These are phyloP conservation scores for Cladosporium sphaerospermum DNA, from an alignment of 2,329 filamentous ascomycete genomes.

Conservation along the genomic window DNA sequence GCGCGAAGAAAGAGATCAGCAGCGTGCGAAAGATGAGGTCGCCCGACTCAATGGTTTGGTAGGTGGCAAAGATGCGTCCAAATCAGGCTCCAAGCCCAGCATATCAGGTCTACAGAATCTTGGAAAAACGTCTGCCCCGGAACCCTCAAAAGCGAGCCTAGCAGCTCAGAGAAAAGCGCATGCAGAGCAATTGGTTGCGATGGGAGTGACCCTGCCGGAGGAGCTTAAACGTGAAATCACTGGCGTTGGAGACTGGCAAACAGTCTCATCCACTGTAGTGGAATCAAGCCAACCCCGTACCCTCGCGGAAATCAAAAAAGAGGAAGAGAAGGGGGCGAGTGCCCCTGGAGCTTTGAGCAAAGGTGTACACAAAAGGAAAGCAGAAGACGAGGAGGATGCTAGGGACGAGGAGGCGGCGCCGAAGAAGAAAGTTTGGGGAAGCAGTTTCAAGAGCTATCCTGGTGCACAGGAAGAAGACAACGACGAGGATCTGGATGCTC, in stretches of 20 bases:
- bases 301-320: slow-evolving; percentile 43
- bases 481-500: slow-evolving; percentile 56
- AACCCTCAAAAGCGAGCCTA: slow-evolving; percentile 37
- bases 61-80: slow-evolving; percentile 35
- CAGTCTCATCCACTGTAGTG: slow-evolving; percentile 47
- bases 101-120: slow-evolving; percentile 19
- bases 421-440: slow-evolving; percentile 38
- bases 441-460: slow-evolving; percentile 40
- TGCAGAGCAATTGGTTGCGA: slow-evolving; percentile 75
- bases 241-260: slow-evolving; percentile 82
- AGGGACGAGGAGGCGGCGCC: slow-evolving; percentile 41
- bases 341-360: slow-evolving; percentile 21
- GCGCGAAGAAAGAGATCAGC: slow-evolving; percentile 71
- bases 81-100: slow-evolving; percentile 23
- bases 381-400: slow-evolving; percentile 55
- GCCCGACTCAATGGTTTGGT: slow-evolving; percentile 77
- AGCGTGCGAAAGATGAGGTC: slow-evolving; percentile 76
- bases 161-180: slow-evolving; percentile 71
- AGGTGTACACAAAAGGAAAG: slow-evolving; percentile 58
- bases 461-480: slow-evolving; percentile 42
- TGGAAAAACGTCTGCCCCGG: slow-evolving; percentile 25
- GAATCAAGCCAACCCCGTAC: slow-evolving; percentile 17
- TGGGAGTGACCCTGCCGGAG: slow-evolving; percentile 80
- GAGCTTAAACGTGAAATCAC: slow-evolving; percentile 75
- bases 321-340: slow-evolving; percentile 32